Conservation (phyloP, 345 rosid species). For the Sonneratia caseolaris region DNA sequence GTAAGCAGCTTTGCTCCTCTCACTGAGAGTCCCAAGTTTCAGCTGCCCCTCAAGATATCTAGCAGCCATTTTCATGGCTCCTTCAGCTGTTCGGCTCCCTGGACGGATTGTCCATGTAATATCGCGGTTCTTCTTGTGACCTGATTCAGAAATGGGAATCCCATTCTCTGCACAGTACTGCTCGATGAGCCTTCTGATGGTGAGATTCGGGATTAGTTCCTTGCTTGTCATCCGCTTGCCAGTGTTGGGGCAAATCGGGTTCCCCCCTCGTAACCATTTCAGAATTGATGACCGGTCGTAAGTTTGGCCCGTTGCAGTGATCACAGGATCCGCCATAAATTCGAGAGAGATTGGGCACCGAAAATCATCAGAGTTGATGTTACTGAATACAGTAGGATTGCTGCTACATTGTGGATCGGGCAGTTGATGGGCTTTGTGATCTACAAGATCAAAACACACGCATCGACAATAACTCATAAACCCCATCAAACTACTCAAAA, state of each 20-base stretch:
- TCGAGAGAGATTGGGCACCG: constrained; percentile 70
- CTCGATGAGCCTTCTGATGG: constrained; percentile 38
- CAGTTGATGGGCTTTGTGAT: constrained; percentile 15
- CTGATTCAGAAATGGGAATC: constrained; percentile 14
- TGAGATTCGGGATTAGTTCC: constrained; percentile 38
- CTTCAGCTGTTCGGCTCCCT: constrained; percentile 51
- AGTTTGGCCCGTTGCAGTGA: constrained; percentile 54
- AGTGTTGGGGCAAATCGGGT: constrained; percentile 57
- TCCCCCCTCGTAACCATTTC: constrained; percentile 60
- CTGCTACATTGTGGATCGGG: not conserved
- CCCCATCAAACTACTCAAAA: constrained; percentile 45
- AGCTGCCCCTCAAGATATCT: constrained; percentile 39
- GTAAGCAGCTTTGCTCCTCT: constrained; percentile 40
- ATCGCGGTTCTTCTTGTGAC: constrained; percentile 21
- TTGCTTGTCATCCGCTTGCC: constrained; percentile 36
- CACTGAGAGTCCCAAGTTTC: constrained; percentile 23
- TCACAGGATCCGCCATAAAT: constrained; percentile 62
- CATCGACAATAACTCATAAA: constrained; percentile 54
- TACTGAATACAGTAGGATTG: constrained; percentile 9
- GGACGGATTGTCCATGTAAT: constrained; percentile 21
- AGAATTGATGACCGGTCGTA: constrained; percentile 59
- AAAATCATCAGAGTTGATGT: constrained; percentile 49
- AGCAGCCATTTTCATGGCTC: constrained; percentile 39
- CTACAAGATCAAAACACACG: constrained; percentile 34
- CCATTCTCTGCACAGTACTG: constrained; percentile 38